Evolutionary conservation across 805 yeast genomes (phyloP).

Genomic region (Priceomyces haplophilus): DNA sequence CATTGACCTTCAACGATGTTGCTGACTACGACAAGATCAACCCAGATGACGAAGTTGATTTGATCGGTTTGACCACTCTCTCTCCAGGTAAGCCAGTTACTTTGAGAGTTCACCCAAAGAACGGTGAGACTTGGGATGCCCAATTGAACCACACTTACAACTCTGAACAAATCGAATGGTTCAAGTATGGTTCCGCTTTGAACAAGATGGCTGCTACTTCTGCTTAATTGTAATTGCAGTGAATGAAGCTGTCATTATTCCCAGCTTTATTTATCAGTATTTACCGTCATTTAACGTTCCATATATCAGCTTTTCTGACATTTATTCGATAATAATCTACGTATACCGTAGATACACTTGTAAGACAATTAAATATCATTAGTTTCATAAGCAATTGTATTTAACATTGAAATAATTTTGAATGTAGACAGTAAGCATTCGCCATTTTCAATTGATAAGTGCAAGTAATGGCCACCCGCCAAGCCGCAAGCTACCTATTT

Average conservation of each 20-base stretch:
- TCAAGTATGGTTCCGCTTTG: conserved; percentile 98
- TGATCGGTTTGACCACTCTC: conserved; percentile 75
- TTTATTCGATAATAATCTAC: too few species aligned
- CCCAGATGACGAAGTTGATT: conserved; percentile 85
- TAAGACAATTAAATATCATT: too few species aligned
- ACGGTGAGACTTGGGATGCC: conserved; percentile 84
- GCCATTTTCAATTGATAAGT: too few species aligned
- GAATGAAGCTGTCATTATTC: neutral
- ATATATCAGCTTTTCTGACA: neutral
- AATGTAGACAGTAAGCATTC: too few species aligned
- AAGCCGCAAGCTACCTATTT: too few species aligned
- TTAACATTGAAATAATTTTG: too few species aligned
- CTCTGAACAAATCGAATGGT: conserved; percentile 96
- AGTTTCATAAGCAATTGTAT: too few species aligned
- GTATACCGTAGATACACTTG: too few species aligned
- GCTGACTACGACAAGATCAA: conserved; percentile 92
- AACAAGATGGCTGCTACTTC: conserved; percentile 74
- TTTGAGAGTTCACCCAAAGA: conserved; percentile 68
- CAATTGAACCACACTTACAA: conserved; percentile 96
- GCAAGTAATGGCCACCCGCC: too few species aligned
- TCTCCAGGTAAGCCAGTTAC: conserved; percentile 92
- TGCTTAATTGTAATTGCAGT: neutral
- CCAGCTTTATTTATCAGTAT: neutral
- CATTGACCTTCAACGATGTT: conserved; percentile 87
- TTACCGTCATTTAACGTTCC: neutral